Evolutionary conservation across 148 eudicot species (phyloP), one percentile per base, ranked within the genome.

Genomic region (Chenopodium berlandieri): DNA sequence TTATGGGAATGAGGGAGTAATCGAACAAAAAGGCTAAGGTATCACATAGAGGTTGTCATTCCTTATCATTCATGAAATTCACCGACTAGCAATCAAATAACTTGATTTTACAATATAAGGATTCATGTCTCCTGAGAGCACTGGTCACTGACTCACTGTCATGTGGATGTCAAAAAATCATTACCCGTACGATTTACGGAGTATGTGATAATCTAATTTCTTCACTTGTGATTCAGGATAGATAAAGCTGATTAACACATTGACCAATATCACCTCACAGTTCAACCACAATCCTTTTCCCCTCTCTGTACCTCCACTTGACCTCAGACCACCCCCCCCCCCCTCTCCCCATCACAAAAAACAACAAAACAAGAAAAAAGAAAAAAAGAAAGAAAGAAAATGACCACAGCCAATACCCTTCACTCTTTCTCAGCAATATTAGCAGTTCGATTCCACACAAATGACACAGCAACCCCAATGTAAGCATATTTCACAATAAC

Each of bases 401-500:
- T 23, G 25, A 23, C 25, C 7, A 48, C 4, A 7, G 7, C 62
- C 62, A 30, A 9, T 37, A 19, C 47, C 64, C 64, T 60, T 22
- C 65, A 20, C 22, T 62, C 62, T 14, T 14, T 17, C 62, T 56
- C 62, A 56, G 62, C 62, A 56, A 56, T 13, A 56, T 3, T 56
- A 14, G 2, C 4, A 56, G 1, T 11, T 56, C 62, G 4, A 16
- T 56, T 56, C 65, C 25, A 23, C 44, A 37, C 7, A 37, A 7
- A 37, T 5, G 44, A 62, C 23, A 20, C 65, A 13, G 20, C 1
- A 68, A 68, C 30, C 30, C 14, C 71, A 9, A 23, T 13, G 8
- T 58, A 82, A 47, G 69, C 27, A 48, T n/a, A 64, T 48, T 72
- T 25, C 22, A 54, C 75, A 77, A 62, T 20, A 52, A 77, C 17